A percentile compares a stretch with the other conserved stretches of the same genome.
Evolutionary conservation across 2,329 filamentous ascomycete genomes (phyloP).

Genomic region (Nothopassalora personata): DNA sequence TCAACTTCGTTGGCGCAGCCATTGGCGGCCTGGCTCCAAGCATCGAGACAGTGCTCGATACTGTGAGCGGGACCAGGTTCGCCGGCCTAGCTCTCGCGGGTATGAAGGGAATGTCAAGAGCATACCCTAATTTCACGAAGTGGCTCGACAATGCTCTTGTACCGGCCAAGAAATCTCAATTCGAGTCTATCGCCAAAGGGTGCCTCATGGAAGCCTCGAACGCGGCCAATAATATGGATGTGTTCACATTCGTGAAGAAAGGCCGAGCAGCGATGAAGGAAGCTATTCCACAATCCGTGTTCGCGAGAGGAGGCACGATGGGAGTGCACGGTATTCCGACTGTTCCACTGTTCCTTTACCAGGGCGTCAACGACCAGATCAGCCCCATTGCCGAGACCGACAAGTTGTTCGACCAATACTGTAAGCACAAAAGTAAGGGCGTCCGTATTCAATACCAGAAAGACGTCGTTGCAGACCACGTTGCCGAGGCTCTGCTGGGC

Average conservation of each 20-base stretch:
- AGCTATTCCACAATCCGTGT: constrained; percentile 17
- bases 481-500: constrained; percentile 45
- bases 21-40: constrained; percentile 45
- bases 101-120: constrained; percentile 28
- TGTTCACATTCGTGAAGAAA: constrained; percentile 37
- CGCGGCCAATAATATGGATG: constrained; percentile 31
- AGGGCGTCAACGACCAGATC: constrained; percentile 43
- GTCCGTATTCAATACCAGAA: constrained; percentile 40
- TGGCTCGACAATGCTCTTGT: constrained; percentile 24
- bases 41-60: constrained; percentile 32
- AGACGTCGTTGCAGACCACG: constrained; percentile 39
- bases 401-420: constrained; percentile 37
- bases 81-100: constrained; percentile 28
- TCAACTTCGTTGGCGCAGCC: constrained; percentile 44
- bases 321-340: constrained; percentile 36
- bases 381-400: constrained; percentile 41
- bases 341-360: constrained; percentile 47
- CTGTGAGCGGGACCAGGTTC: constrained; percentile 27
- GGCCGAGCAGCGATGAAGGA: constrained; percentile 23
- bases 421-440: constrained; percentile 25
- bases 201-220: constrained; percentile 13
- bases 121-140: constrained; percentile 25
- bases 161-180: constrained; percentile 25
- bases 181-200: constrained; percentile 25
- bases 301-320: constrained; percentile 28